Conservation (phyloP, 2,329 filamentous ascomycete genomes). For the Phialophora expanda region DNA sequence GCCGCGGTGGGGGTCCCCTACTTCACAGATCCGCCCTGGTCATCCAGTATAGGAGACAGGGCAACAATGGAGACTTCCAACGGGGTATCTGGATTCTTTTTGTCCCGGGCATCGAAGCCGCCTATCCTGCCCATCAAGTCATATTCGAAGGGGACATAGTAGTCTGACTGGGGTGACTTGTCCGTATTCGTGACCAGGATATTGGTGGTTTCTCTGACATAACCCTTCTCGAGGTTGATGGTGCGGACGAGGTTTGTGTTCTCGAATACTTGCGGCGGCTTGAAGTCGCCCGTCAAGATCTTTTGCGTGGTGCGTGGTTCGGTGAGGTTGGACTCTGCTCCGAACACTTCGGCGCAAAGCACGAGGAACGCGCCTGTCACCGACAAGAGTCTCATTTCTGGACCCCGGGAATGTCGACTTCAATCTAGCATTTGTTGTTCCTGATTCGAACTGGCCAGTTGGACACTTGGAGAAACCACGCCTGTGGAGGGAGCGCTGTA, state of each 20-base stretch:
- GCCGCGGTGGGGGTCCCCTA: conserved; percentile 53
- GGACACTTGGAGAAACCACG: conserved; percentile 29
- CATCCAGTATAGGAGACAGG: conserved; percentile 54
- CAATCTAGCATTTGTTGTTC: conserved; percentile 26
- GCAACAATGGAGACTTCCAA: conserved; percentile 74
- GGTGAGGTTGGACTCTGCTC: conserved; percentile 38
- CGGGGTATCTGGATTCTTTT: conserved; percentile 73
- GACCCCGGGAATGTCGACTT: conserved; percentile 7
- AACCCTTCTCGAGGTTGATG: conserved; percentile 91
- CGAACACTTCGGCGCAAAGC: conserved; percentile 25
- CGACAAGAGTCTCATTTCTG: conserved; percentile 37
- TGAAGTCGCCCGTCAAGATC: conserved; percentile 62
- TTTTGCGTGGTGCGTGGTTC: conserved; percentile 40
- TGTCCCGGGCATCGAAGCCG: conserved; percentile 88
- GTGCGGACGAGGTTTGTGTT: conserved; percentile 90
- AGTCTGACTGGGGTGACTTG: conserved; percentile 78
- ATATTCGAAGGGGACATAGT: conserved; percentile 85
- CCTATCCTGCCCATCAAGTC: conserved; percentile 77
- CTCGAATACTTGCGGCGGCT: conserved; percentile 87
- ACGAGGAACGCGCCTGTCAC: conserved; percentile 31
- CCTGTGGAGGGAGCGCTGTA: background rate
- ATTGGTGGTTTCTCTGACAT: conserved; percentile 87
- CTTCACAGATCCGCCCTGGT: conserved; percentile 59
- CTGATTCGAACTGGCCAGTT: conserved; percentile 32
- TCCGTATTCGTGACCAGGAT: conserved; percentile 91